Percentiles rank a stretch among this genome's conserved stretches.
These are phyloP conservation scores for Leptodermis oblonga DNA, from an alignment of 257 asterid species.

Conservation along the genomic window DNA sequence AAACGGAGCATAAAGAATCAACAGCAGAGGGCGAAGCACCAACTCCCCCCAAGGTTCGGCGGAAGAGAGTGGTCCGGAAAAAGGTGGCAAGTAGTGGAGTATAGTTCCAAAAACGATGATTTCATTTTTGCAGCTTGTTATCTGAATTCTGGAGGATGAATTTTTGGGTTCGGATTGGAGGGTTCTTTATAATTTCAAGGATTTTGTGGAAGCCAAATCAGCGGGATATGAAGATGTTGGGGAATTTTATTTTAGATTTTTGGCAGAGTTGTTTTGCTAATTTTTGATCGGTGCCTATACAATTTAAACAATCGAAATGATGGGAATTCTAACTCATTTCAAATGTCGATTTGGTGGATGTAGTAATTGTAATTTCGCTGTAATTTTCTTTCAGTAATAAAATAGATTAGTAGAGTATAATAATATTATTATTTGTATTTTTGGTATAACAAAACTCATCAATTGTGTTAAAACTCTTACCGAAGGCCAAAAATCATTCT, in stretches of 20 bases:
- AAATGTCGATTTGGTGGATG: not conserved
- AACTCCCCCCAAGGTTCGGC: conserved; percentile 61
- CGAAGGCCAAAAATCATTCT: too few species aligned
- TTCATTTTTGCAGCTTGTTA: conserved; percentile 46
- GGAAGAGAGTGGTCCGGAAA: conserved; percentile 75
- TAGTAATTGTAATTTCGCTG: too few species aligned
- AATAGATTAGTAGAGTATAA: too few species aligned
- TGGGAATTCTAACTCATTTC: not conserved
- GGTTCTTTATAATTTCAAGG: not conserved
- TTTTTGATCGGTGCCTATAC: not conserved
- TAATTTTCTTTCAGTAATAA: too few species aligned
- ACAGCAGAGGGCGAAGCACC: conserved; percentile 40
- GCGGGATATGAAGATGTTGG: conserved; percentile 1
- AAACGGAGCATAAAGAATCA: conserved; percentile 47
- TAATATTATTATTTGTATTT: too few species aligned
- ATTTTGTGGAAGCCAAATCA: not conserved
- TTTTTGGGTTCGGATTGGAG: conserved; percentile 4
- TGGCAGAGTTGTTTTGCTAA: not conserved
- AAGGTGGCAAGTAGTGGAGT: conserved; percentile 62
- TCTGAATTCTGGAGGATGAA: not conserved
- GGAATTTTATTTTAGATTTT: not conserved
- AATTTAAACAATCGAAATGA: too few species aligned
- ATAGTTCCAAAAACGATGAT: conserved; percentile 10
- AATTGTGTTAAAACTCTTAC: too few species aligned
- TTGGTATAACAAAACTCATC: too few species aligned